These are phyloP conservation scores for Trichoderma guizhouense DNA, from an alignment of 2,329 filamentous ascomycete genomes.

Conservation along the genomic window DNA sequence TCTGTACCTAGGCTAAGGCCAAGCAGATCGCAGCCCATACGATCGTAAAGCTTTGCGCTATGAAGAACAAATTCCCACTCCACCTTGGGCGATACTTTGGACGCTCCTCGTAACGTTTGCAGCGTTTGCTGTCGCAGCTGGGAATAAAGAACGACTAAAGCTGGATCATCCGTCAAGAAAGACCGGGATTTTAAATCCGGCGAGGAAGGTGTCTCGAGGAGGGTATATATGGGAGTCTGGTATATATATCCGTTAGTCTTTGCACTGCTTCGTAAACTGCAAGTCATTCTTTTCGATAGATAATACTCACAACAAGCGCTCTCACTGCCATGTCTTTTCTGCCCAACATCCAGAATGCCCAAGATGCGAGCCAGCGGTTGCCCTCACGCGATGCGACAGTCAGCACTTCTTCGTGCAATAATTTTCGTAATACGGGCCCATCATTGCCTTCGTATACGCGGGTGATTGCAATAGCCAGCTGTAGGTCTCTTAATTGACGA, in stretches of 20 bases:
- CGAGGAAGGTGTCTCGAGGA: constrained; percentile 66
- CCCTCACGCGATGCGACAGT: constrained; percentile 73
- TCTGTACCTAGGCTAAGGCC: constrained; percentile 74
- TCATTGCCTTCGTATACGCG: constrained; percentile 85
- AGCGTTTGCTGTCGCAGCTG: constrained; percentile 78
- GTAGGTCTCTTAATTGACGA: constrained; percentile 82
- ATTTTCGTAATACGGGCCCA: constrained; percentile 66
- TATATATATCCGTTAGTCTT: background rate
- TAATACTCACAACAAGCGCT: constrained; percentile 66
- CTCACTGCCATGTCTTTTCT: constrained; percentile 80
- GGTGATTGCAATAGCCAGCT: constrained; percentile 83
- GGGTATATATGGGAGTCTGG: constrained; percentile 73
- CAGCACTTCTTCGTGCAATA: constrained; percentile 78
- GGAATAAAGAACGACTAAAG: constrained; percentile 80
- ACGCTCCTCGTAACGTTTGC: constrained; percentile 81
- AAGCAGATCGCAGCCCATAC: constrained; percentile 90
- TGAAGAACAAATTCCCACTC: constrained; percentile 90
- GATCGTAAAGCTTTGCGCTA: constrained; percentile 77
- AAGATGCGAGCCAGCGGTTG: constrained; percentile 90
- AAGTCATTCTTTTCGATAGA: background rate
- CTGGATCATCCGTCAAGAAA: constrained; percentile 87
- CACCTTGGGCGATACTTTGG: constrained; percentile 70
- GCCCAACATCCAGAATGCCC: constrained; percentile 91
- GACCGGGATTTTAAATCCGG: constrained; percentile 71
- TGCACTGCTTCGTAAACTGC: too few relatives aligned